A percentile compares a stretch with the other conserved stretches of the same genome.
Conservation (phyloP, 345 rosid species). For the Luvunga scandens region DNA sequence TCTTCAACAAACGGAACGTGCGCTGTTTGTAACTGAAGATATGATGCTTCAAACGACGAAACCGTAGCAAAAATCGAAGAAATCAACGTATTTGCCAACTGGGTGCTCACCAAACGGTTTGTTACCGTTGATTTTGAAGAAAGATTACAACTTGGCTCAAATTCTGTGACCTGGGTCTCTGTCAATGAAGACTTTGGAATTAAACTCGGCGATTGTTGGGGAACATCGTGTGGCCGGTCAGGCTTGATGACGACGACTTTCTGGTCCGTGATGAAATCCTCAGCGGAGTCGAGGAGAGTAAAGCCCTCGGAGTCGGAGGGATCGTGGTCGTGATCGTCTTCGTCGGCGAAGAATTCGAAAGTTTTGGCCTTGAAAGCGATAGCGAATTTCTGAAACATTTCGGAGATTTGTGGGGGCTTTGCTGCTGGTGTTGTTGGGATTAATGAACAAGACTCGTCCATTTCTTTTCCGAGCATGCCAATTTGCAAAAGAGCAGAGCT, state of each 20-base stretch:
- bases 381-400: slow-evolving; percentile 94
- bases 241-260: slow-evolving; percentile 92
- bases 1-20: slow-evolving; percentile 78
- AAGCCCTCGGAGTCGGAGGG: slow-evolving; percentile 43
- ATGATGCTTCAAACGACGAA: slow-evolving; percentile 85
- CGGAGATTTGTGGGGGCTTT: slow-evolving; percentile 74
- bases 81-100: slow-evolving; percentile 49
- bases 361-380: slow-evolving; percentile 89
- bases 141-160: background rate
- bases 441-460: slow-evolving; percentile 34
- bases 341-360: slow-evolving; percentile 84
- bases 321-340: slow-evolving; percentile 32
- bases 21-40: slow-evolving; percentile 76
- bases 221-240: slow-evolving; percentile 33
- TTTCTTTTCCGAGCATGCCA: slow-evolving; percentile 36
- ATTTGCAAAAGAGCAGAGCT: background rate
- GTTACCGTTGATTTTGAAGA: background rate
- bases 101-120: slow-evolving; percentile 31
- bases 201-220: slow-evolving; percentile 9
- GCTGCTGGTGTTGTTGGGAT: slow-evolving; percentile 21
- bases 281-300: slow-evolving; percentile 75
- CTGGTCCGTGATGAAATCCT: slow-evolving; percentile 90
- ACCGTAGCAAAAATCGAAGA: slow-evolving; percentile 70
- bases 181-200: slow-evolving; percentile 6
- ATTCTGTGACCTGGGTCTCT: slow-evolving; percentile 8